Percentiles rank a stretch among this genome's conserved stretches.
Evolutionary conservation across 805 yeast species (phyloP).

Genomic region (Candida tammaniensis): DNA sequence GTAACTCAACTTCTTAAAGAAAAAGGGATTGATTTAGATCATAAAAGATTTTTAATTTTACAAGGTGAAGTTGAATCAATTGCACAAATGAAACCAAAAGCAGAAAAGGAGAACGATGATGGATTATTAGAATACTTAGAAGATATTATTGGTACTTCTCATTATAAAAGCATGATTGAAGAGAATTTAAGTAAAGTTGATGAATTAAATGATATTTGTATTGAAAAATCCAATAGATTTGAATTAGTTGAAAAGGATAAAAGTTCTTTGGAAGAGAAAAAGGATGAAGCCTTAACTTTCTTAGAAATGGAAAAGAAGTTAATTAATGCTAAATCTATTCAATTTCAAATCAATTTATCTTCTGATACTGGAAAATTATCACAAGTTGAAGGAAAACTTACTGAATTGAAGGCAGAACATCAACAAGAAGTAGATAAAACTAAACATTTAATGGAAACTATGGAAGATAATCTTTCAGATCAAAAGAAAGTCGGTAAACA

Average conservation of each 20-base stretch:
- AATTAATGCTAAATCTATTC: constrained; percentile 49
- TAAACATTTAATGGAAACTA: constrained; percentile 21
- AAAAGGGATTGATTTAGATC: constrained; percentile 91
- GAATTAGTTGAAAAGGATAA: constrained; percentile 79
- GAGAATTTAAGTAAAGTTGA: constrained; percentile 59
- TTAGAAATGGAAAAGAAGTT: constrained; percentile 63
- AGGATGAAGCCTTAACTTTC: constrained; percentile 66
- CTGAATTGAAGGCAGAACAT: constrained; percentile 38
- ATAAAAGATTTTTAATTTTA: constrained; percentile 86
- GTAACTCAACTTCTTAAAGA: constrained; percentile 72
- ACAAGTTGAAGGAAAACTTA: constrained; percentile 25
- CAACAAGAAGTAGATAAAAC: constrained; percentile 24
- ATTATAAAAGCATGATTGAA: constrained; percentile 76
- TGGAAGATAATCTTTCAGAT: constrained; percentile 28
- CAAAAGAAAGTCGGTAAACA: constrained; percentile 27
- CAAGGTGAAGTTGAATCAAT: constrained; percentile 99
- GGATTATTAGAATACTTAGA: constrained; percentile 92
- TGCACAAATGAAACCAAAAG: constrained; percentile 98
- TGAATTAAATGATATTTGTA: constrained; percentile 72
- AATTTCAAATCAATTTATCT: constrained; percentile 51
- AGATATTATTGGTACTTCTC: constrained; percentile 93
- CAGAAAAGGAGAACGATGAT: constrained; percentile 87
- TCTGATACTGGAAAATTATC: constrained; percentile 40
- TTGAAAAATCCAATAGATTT: constrained; percentile 77
- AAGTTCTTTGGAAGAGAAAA: constrained; percentile 58